Percentiles rank a stretch among this genome's conserved stretches.
Evolutionary conservation across 1,139 yeast species (phyloP).

Genomic region (Yamadazyma oceani): DNA sequence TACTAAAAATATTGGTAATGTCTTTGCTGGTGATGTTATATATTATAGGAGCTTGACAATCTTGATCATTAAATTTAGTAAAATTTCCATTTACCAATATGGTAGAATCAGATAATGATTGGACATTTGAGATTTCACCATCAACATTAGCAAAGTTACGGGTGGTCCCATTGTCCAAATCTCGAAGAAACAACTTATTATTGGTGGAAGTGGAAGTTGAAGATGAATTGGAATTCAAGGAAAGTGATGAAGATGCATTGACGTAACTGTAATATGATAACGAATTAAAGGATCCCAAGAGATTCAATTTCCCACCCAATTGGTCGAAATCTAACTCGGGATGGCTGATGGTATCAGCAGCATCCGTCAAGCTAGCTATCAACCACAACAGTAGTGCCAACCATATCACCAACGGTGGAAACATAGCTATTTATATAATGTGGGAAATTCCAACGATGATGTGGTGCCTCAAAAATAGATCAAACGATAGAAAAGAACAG

Average conservation of each 20-base stretch:
- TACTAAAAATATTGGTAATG: conserved; percentile 36
- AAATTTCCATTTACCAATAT: conserved; percentile 49
- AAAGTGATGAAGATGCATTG: conserved; percentile 44
- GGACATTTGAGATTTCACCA: conserved; percentile 35
- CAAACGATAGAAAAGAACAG: too few species aligned
- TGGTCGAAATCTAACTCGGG: conserved; percentile 34
- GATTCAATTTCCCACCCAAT: conserved; percentile 48
- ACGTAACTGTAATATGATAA: conserved; percentile 55
- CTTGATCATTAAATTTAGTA: conserved; percentile 32
- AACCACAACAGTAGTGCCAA: neutral
- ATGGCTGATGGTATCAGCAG: conserved; percentile 14
- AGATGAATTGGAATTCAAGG: conserved; percentile 4
- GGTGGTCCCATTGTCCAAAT: conserved; percentile 28
- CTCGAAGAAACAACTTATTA: conserved; percentile 32
- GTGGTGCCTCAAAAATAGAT: too few species aligned
- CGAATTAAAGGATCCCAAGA: conserved; percentile 67
- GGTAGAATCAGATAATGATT: conserved; percentile 25
- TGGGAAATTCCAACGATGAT: too few species aligned
- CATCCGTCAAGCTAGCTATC: neutral
- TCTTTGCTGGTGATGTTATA: conserved; percentile 49
- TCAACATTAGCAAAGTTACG: conserved; percentile 30
- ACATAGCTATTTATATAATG: neutral
- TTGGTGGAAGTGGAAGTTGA: conserved; percentile 5
- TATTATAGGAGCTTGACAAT: conserved; percentile 52
- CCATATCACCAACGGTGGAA: neutral